These are phyloP conservation scores for Aspergillus japonicus DNA, from an alignment of 2,329 filamentous ascomycete genomes.

Conservation along the genomic window DNA sequence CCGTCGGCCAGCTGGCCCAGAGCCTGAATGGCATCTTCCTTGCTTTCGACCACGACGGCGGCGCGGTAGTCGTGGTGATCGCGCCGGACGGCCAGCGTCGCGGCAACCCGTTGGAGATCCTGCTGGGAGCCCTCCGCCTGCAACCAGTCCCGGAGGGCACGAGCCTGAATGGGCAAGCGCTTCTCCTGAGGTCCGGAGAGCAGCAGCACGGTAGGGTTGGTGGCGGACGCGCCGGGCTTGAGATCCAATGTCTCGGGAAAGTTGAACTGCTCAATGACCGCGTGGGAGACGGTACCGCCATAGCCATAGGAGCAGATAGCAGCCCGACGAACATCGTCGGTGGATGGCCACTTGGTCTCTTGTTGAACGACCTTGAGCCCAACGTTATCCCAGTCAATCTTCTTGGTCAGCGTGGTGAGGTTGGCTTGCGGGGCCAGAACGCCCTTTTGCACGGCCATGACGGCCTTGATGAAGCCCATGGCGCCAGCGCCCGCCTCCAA, in stretches of 20 bases:
- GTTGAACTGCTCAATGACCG: constrained; percentile 28
- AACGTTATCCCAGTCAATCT: constrained; percentile 31
- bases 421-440: constrained; percentile 34
- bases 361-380: constrained; percentile 27
- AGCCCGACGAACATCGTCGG: constrained; percentile 21
- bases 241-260: no score
- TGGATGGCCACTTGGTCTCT: constrained; percentile 19
- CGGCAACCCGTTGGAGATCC: constrained; percentile 23
- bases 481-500: constrained; percentile 31
- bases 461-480: constrained; percentile 28
- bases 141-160: neutral
- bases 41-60: constrained; percentile 23
- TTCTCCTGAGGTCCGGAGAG: constrained; percentile 36
- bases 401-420: constrained; percentile 33
- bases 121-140: constrained; percentile 15
- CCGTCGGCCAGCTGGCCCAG: no score
- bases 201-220: constrained; percentile 18
- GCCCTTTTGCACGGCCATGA: constrained; percentile 26
- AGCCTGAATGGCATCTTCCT: constrained; percentile 19
- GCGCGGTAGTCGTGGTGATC: constrained; percentile 34
- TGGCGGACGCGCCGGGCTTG: neutral
- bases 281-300: constrained; percentile 28
- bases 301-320: constrained; percentile 32
- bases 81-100: constrained; percentile 32
- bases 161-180: constrained; percentile 24